phyloP scores from a whole-genome alignment of 306 rosid species.

The Pachyrhizus erosus region DNA sequence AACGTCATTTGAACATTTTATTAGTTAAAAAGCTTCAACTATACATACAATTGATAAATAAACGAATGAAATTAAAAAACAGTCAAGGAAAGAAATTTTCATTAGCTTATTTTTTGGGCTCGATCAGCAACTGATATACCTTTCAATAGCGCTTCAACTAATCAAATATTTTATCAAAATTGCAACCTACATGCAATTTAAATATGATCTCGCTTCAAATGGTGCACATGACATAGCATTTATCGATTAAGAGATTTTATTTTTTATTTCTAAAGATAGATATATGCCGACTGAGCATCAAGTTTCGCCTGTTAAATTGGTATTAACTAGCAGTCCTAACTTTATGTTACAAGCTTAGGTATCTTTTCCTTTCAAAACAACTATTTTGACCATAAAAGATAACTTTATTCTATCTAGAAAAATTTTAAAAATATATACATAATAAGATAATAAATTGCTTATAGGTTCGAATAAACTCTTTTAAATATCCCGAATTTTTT shows the following conservation, averaged over 20 bases:
- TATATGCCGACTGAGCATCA: neutral
- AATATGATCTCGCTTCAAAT: neutral
- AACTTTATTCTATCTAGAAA: neutral
- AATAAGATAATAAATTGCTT: neutral
- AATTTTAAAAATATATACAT: neutral
- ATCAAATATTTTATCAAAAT: neutral
- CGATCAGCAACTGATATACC: no score
- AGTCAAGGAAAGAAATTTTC: no score
- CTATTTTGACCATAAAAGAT: neutral
- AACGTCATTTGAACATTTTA: no score
- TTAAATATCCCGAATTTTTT: neutral
- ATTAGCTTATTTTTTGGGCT: no score
- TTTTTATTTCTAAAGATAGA: neutral
- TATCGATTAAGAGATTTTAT: neutral
- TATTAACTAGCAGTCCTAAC: neutral
- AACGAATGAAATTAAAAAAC: no score
- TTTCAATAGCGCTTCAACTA: neutral
- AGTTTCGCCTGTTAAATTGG: neutral
- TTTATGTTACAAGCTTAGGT: neutral
- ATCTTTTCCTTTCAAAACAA: neutral
- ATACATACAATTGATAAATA: no score
- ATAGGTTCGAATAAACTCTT: neutral
- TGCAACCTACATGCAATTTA: neutral
- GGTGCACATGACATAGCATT: neutral
- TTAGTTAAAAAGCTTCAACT: no score